A percentile compares a stretch with the other conserved stretches of the same genome.
These are phyloP conservation scores for Berkeleyomyces rouxiae DNA, from an alignment of 2,329 filamentous ascomycete genomes.

Conservation along the genomic window DNA sequence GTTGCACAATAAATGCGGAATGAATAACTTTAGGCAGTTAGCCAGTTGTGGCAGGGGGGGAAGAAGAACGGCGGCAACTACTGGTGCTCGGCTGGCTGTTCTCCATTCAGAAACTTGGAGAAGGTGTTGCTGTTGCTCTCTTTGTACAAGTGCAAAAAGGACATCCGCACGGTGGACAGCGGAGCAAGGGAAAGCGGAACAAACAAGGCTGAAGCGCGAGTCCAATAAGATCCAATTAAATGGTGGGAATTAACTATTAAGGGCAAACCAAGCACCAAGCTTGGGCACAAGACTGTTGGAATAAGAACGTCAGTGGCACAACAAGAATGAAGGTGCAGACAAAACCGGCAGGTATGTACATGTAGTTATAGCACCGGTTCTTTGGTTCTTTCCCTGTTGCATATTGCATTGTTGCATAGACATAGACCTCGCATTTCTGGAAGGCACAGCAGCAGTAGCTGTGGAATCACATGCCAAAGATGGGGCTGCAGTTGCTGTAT, in stretches of 20 bases:
- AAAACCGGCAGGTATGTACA: background rate
- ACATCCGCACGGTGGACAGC: background rate
- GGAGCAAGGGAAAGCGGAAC: background rate
- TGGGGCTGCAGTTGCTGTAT: no score
- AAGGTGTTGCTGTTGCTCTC: background rate
- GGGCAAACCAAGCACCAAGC: no score
- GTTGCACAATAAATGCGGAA: background rate
- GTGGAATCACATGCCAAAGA: no score
- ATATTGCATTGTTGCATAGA: no score
- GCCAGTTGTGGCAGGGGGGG: background rate
- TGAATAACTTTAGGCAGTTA: background rate
- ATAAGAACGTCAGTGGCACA: no score
- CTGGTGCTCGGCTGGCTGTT: background rate
- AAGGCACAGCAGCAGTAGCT: no score
- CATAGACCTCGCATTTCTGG: no score
- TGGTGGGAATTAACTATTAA: background rate
- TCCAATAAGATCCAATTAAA: background rate
- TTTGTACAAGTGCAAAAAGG: background rate
- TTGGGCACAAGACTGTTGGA: no score
- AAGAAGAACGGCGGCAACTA: background rate
- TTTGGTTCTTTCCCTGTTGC: no score
- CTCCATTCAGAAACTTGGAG: constrained; percentile 3
- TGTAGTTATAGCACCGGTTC: no score
- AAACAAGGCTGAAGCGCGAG: background rate
- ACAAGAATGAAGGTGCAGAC: background rate